A percentile compares a stretch with the other conserved stretches of the same genome.
Conservation (phyloP, 75 land plant genomes). For the Cupressus sempervirens region DNA sequence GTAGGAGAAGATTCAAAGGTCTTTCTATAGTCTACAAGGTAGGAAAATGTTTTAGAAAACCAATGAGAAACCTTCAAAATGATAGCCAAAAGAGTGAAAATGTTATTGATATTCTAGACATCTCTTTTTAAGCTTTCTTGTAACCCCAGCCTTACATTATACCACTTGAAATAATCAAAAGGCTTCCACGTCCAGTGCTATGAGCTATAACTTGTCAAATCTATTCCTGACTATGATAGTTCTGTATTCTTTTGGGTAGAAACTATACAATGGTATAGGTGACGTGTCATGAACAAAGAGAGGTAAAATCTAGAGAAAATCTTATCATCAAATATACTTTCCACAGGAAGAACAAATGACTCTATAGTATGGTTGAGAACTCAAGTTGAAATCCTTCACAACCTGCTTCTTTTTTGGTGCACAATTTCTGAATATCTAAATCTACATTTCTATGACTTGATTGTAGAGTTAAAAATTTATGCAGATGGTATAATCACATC, state of each 20-base stretch:
- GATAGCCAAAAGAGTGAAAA: too few relatives aligned
- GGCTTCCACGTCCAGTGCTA: too few relatives aligned
- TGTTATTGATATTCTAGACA: too few relatives aligned
- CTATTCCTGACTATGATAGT: not conserved
- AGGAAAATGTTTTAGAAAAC: too few relatives aligned
- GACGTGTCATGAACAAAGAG: not conserved
- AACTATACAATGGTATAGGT: not conserved
- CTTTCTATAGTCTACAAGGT: too few relatives aligned
- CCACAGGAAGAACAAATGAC: not conserved
- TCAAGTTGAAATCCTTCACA: not conserved
- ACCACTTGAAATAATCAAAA: too few relatives aligned
- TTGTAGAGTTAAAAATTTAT: too few relatives aligned
- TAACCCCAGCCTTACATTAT: too few relatives aligned
- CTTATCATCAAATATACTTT: not conserved
- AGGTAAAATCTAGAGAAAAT: not conserved
- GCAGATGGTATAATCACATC: not conserved
- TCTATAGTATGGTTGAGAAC: not conserved
- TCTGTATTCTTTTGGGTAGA: not conserved
- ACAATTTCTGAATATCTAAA: not conserved
- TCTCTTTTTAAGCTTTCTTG: too few relatives aligned
- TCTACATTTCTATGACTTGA: not conserved
- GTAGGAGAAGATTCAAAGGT: too few relatives aligned
- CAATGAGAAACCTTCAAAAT: too few relatives aligned
- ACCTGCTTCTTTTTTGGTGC: not conserved
- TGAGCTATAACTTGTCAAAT: too few relatives aligned